A percentile compares a stretch with the other conserved stretches of the same genome.
Evolutionary conservation across 495 filamentous ascomycete genomes (phyloP).

Genomic region (Aspergillus mulundensis): DNA sequence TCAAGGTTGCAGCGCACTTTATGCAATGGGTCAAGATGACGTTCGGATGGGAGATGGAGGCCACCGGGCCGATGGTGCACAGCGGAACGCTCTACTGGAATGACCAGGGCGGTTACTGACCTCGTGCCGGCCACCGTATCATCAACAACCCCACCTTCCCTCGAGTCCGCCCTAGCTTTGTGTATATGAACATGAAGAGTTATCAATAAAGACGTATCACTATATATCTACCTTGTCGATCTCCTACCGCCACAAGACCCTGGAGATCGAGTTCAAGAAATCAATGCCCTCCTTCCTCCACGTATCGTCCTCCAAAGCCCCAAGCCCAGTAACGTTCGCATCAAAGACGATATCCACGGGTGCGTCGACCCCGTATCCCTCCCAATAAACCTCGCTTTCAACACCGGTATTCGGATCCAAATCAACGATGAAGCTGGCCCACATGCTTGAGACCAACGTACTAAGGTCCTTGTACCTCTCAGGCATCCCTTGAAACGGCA

Average conservation of each 20-base stretch:
- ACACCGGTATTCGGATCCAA: slow-evolving; percentile 44
- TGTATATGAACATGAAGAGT: not conserved
- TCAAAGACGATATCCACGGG: not conserved
- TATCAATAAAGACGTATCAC: not conserved
- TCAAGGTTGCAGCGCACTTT: slow-evolving; percentile 64
- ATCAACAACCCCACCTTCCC: too few relatives aligned
- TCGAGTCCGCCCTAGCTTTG: too few relatives aligned
- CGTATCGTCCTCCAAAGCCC: not conserved
- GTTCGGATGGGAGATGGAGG: slow-evolving; percentile 58
- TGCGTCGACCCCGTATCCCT: not conserved
- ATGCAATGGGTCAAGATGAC: slow-evolving; percentile 51
- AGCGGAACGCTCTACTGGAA: slow-evolving; percentile 64
- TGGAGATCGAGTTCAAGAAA: not conserved
- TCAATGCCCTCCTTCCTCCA: slow-evolving; percentile 1
- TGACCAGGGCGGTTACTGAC: slow-evolving; percentile 45
- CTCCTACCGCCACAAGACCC: not conserved
- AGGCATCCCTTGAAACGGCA: slow-evolving; percentile 44
- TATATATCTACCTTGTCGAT: not conserved
- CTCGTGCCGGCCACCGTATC: too few relatives aligned
- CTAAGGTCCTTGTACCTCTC: slow-evolving; percentile 44
- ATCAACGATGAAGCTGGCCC: slow-evolving; percentile 46
- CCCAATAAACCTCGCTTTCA: slow-evolving; percentile 21
- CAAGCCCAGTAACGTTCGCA: not conserved
- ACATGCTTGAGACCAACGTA: slow-evolving; percentile 44
- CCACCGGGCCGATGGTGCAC: slow-evolving; percentile 57